A percentile compares a stretch with the other conserved stretches of the same genome.
Evolutionary conservation across 495 filamentous ascomycete species (phyloP).

Genomic region (Aspergillus cavernicola): DNA sequence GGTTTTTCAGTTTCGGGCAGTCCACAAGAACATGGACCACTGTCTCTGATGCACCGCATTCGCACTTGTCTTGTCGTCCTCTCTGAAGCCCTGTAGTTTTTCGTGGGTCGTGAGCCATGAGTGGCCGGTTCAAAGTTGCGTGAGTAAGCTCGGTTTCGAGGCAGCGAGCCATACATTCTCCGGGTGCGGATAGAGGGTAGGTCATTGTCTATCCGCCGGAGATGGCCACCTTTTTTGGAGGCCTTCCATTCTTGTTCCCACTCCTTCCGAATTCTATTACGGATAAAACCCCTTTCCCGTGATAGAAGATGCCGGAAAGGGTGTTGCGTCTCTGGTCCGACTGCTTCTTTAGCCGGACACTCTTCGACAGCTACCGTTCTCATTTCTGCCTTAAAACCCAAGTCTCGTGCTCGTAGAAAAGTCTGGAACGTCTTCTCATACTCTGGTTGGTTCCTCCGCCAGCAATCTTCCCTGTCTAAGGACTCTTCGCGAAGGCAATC

Average conservation of each 20-base stretch:
- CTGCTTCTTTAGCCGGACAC: constrained; percentile 14
- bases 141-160: constrained; percentile 8
- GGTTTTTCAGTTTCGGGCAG: constrained; percentile 7
- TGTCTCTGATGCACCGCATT: constrained; percentile 8
- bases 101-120: constrained; percentile 13
- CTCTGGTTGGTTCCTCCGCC: no score
- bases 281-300: constrained; percentile 11
- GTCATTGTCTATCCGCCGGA: constrained; percentile 12
- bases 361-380: no score
- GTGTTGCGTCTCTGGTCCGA: constrained; percentile 11
- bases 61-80: constrained; percentile 10
- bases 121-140: constrained; percentile 14
- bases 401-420: no score
- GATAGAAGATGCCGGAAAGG: constrained; percentile 15
- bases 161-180: constrained; percentile 12
- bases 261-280: constrained; percentile 6
- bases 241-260: constrained; percentile 8
- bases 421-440: no score
- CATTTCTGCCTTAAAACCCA: no score
- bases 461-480: no score
- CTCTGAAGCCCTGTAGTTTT: constrained; percentile 9
- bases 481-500: no score
- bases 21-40: constrained; percentile 5
- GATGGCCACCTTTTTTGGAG: constrained; percentile 13
- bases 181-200: constrained; percentile 9